Percentiles rank a stretch among this genome's conserved stretches.
Evolutionary conservation across 2,329 filamentous ascomycete species (phyloP).

Genomic region (Colletotrichum sansevieriae): DNA sequence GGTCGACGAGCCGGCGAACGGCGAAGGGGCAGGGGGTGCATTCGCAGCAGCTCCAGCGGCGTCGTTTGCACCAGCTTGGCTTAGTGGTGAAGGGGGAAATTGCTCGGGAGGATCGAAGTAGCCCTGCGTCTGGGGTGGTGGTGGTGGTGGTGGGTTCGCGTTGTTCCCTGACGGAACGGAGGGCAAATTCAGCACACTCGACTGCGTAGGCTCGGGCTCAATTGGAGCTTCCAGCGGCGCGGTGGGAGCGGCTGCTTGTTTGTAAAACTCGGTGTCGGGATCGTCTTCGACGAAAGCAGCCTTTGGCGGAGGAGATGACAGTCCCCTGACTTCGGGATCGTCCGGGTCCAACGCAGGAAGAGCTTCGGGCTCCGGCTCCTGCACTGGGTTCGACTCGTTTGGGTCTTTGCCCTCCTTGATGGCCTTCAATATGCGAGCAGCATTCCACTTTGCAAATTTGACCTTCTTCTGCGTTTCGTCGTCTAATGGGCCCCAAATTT

Average conservation of each 20-base stretch:
- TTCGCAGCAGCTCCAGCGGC: slow-evolving; percentile 36
- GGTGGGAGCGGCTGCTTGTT: slow-evolving; percentile 45
- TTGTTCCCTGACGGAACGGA: slow-evolving; percentile 28
- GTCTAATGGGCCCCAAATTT: slow-evolving; percentile 84
- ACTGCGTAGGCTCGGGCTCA: slow-evolving; percentile 29
- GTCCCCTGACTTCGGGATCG: slow-evolving; percentile 73
- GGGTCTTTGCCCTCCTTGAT: slow-evolving; percentile 92
- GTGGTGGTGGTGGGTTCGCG: slow-evolving; percentile 38
- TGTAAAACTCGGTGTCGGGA: slow-evolving; percentile 56
- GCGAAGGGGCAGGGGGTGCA: slow-evolving; percentile 26
- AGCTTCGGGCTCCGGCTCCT: slow-evolving; percentile 62
- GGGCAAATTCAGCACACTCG: slow-evolving; percentile 38
- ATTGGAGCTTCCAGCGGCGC: slow-evolving; percentile 45
- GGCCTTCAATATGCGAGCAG: slow-evolving; percentile 89
- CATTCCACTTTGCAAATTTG: slow-evolving; percentile 97
- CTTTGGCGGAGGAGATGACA: slow-evolving; percentile 55
- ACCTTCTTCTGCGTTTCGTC: slow-evolving; percentile 85
- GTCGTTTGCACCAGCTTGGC: slow-evolving; percentile 49
- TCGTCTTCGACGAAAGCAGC: slow-evolving; percentile 67
- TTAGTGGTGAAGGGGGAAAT: slow-evolving; percentile 53
- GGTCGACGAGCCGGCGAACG: slow-evolving; percentile 32
- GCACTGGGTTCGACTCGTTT: slow-evolving; percentile 87
- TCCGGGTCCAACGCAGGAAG: slow-evolving; percentile 68
- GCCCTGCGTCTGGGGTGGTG: slow-evolving; percentile 43
- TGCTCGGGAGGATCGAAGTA: slow-evolving; percentile 52